A percentile compares a stretch with the other conserved stretches of the same genome.
phyloP scores from a whole-genome alignment of 192 early-diverging fungal genomes.

The Diversispora epigaea region DNA sequence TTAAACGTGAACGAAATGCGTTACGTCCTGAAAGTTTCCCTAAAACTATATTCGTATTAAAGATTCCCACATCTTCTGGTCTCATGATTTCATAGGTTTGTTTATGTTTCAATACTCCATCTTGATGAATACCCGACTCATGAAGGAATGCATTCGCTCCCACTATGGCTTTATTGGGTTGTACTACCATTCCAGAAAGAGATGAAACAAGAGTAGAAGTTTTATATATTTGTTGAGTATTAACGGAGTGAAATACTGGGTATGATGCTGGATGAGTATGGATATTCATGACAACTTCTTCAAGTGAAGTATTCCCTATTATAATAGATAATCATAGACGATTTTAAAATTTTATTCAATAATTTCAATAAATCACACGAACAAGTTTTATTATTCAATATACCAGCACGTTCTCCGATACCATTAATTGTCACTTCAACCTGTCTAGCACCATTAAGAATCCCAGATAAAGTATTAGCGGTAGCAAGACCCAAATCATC shows the following conservation, averaged over 20 bases:
- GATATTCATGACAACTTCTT: constrained; percentile 94
- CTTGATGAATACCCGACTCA: constrained; percentile 98
- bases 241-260: constrained; percentile 88
- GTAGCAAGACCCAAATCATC: constrained; percentile 96
- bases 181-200: constrained; percentile 92
- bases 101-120: constrained; percentile 96
- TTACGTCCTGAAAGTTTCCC: constrained; percentile 97
- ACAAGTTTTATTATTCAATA: neutral
- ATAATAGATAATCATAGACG: neutral
- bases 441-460: constrained; percentile 89
- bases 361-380: no score
- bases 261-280: constrained; percentile 88
- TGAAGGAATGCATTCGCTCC: constrained; percentile 96
- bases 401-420: constrained; percentile 90
- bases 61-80: constrained; percentile 88
- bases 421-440: constrained; percentile 98
- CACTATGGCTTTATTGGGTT: constrained; percentile 98
- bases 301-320: constrained; percentile 89
- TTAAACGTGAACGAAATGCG: constrained; percentile 81
- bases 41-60: constrained; percentile 80
- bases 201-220: constrained; percentile 88
- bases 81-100: constrained; percentile 96
- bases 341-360: neutral
- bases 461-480: constrained; percentile 90
- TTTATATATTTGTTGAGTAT: constrained; percentile 83